Evolutionary conservation across 352 stramenopile genomes (phyloP).

Genomic region (Plasmopara muralis): DNA sequence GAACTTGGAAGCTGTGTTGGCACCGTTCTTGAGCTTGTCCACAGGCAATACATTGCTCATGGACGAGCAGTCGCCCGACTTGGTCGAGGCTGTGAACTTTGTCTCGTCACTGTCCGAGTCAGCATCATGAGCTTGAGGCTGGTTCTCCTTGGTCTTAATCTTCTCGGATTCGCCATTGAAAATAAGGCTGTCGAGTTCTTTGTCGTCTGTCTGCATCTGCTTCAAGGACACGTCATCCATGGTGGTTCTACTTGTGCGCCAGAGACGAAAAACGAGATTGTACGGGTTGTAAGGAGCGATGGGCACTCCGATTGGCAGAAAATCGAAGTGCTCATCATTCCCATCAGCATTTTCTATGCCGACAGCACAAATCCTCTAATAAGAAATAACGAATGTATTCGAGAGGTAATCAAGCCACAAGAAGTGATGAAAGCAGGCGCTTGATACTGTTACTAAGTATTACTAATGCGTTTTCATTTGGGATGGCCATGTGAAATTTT

Average conservation of each 20-base stretch:
- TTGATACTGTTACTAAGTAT: too few relatives aligned
- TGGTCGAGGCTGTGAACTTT: slow-evolving; percentile 38
- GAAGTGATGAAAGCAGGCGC: too few relatives aligned
- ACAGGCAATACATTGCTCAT: slow-evolving; percentile 75
- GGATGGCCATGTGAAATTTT: too few relatives aligned
- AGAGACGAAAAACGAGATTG: not conserved
- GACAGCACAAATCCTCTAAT: too few relatives aligned
- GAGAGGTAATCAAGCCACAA: too few relatives aligned
- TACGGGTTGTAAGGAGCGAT: not conserved
- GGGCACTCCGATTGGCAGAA: slow-evolving; percentile 18
- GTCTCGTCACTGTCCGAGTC: slow-evolving; percentile 36
- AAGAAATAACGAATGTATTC: too few relatives aligned
- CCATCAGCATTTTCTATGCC: too few relatives aligned
- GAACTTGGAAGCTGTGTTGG: slow-evolving; percentile 67
- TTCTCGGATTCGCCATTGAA: slow-evolving; percentile 70
- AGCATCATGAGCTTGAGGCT: slow-evolving; percentile 23
- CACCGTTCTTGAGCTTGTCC: slow-evolving; percentile 87
- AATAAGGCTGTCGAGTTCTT: slow-evolving; percentile 80
- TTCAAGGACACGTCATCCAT: slow-evolving; percentile 54
- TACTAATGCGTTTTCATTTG: too few relatives aligned
- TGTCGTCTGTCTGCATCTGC: slow-evolving; percentile 58
- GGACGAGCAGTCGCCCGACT: slow-evolving; percentile 48
- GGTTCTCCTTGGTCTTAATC: slow-evolving; percentile 18
- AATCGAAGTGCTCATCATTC: not conserved
- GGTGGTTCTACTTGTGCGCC: not conserved